Evolutionary conservation across 1,284 basidiomycete species (phyloP).

Genomic region (Schizophyllum commune): DNA sequence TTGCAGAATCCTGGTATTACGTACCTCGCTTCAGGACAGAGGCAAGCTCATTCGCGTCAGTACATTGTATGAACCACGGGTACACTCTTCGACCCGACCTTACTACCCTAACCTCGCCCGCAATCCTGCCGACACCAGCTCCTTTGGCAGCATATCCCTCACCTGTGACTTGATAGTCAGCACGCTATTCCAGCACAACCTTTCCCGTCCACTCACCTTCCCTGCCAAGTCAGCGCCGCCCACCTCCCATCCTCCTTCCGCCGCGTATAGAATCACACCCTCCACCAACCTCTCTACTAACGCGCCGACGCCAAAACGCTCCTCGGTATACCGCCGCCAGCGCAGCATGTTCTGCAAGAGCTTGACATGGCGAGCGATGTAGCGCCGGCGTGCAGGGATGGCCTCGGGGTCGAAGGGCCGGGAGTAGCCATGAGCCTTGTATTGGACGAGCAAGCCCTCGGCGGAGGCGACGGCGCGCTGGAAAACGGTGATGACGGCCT

Average conservation of each 20-base stretch:
- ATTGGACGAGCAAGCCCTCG: constrained; percentile 36
- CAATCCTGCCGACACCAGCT: constrained; percentile 16
- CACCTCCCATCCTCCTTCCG: constrained; percentile 80
- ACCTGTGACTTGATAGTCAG: too few relatives aligned
- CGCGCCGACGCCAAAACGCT: constrained; percentile 49
- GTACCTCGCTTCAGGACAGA: too few relatives aligned
- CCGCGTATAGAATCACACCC: constrained; percentile 58
- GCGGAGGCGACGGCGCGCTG: constrained; percentile 43
- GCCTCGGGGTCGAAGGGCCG: constrained; percentile 73
- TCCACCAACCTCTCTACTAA: constrained; percentile 53
- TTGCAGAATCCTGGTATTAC: too few relatives aligned
- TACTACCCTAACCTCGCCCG: not conserved
- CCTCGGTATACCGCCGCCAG: constrained; percentile 72
- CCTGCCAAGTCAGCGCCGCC: constrained; percentile 63
- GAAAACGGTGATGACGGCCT: constrained; percentile 55
- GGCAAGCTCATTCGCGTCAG: not conserved
- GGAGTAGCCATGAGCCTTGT: constrained; percentile 26
- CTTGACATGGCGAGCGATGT: constrained; percentile 64
- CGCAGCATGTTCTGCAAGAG: constrained; percentile 64
- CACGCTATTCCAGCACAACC: too few relatives aligned
- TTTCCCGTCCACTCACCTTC: too few relatives aligned
- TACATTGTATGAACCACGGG: not conserved
- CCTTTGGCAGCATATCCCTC: constrained; percentile 34
- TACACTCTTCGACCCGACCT: not conserved
- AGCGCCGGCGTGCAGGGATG: constrained; percentile 64